Conservation (phyloP, 2,329 filamentous ascomycete species). For the Cordyceps fumosorosea region DNA sequence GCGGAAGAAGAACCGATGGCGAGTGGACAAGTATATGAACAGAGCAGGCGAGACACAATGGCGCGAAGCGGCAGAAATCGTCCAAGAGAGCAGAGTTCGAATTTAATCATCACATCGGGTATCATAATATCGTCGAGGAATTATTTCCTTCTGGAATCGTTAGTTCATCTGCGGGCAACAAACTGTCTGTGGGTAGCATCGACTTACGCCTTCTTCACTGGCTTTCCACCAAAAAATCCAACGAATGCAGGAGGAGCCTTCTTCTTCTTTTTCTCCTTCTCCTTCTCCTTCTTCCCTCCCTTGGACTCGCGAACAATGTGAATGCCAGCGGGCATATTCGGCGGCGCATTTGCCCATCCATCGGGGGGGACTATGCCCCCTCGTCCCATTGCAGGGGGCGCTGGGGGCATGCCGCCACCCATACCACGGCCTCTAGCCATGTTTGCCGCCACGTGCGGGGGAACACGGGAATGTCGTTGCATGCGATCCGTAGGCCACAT, state of each 20-base stretch:
- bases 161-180: neutral
- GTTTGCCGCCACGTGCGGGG: neutral
- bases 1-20: neutral
- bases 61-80: neutral
- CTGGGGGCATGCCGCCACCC: neutral
- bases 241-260: conserved; percentile 15
- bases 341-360: conserved; percentile 15
- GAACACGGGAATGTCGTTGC: neutral
- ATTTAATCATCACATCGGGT: neutral
- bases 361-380: conserved; percentile 18
- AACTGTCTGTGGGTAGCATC: neutral
- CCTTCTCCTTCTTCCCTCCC: conserved; percentile 21
- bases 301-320: conserved; percentile 18
- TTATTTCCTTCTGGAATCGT: conserved; percentile 6
- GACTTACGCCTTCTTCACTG: conserved; percentile 26
- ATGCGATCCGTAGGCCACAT: conserved; percentile 50
- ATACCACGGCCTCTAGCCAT: conserved; percentile 12
- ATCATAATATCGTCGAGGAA: neutral
- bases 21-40: neutral
- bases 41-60: neutral
- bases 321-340: conserved; percentile 16
- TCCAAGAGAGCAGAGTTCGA: neutral
- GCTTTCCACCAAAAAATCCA: conserved; percentile 24
- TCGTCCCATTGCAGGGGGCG: neutral
- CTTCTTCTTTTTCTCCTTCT: conserved; percentile 20